Evolutionary conservation across 2,329 filamentous ascomycete species (phyloP).

Genomic region (Coniella lustricola): DNA sequence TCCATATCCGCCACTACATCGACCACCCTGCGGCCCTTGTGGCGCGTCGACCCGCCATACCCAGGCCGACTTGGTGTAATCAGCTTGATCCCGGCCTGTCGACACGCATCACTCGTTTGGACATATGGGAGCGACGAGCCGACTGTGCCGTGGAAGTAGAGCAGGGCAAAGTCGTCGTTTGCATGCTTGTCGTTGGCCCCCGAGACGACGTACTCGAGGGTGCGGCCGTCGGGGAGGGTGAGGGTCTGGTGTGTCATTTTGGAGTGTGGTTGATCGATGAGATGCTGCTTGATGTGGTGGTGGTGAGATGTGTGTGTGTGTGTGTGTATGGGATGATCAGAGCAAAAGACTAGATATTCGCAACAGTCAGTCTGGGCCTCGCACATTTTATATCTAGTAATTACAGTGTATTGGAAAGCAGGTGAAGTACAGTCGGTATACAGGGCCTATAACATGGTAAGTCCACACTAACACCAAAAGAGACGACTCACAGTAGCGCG

Average conservation of each 20-base stretch:
- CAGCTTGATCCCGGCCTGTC: constrained; percentile 2
- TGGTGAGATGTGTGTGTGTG: background rate
- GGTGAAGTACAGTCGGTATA: too few species aligned
- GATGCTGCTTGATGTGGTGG: background rate
- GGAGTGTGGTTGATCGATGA: background rate
- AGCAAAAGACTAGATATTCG: too few species aligned
- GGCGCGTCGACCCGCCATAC: constrained; percentile 6
- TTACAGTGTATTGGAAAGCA: too few species aligned
- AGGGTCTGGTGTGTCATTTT: background rate
- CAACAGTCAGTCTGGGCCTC: too few species aligned
- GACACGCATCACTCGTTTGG: background rate
- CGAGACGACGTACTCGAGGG: constrained; percentile 9
- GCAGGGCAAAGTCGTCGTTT: constrained; percentile 5
- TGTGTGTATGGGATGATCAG: too few species aligned
- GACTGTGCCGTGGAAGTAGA: constrained; percentile 9
- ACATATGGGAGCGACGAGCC: constrained; percentile 2
- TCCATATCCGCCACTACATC: constrained; percentile 9
- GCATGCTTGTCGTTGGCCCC: background rate
- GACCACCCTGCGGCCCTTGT: background rate
- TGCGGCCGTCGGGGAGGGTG: constrained; percentile 6
- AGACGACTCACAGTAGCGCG: too few species aligned
- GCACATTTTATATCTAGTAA: too few species aligned
- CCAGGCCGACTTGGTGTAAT: constrained; percentile 9
- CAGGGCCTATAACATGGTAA: too few species aligned
- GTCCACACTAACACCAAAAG: too few species aligned